These are phyloP conservation scores for Mucor sp. DNA, from an alignment of 371 early-diverging fungal species.

Conservation along the genomic window DNA sequence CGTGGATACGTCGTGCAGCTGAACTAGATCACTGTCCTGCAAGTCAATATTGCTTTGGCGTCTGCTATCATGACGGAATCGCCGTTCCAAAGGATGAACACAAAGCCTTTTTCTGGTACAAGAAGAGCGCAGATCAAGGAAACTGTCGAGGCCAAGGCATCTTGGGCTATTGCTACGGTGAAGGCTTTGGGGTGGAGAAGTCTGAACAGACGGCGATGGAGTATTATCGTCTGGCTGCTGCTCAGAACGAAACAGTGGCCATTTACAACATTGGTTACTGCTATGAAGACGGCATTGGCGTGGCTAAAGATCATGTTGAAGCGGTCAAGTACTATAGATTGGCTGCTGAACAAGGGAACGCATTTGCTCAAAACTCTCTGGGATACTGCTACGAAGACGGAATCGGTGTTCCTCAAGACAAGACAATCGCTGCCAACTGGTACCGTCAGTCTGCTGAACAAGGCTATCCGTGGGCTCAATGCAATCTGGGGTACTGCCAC, in stretches of 20 bases:
- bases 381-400: conserved; percentile 84
- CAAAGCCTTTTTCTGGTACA: conserved; percentile 67
- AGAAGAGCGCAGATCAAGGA: conserved; percentile 65
- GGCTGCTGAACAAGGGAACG: conserved; percentile 77
- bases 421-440: conserved; percentile 52
- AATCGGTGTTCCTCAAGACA: conserved; percentile 64
- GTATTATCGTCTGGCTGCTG: conserved; percentile 73
- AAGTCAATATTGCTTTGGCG: conserved; percentile 64
- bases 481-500: conserved; percentile 82
- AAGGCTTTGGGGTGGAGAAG: conserved; percentile 78
- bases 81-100: conserved; percentile 59
- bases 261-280: conserved; percentile 86
- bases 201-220: conserved; percentile 69
- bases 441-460: conserved; percentile 75
- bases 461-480: conserved; percentile 64
- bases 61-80: conserved; percentile 75
- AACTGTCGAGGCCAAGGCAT: conserved; percentile 71
- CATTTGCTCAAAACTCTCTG: conserved; percentile 81
- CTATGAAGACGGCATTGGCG: conserved; percentile 83
- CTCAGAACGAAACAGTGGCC: conserved; percentile 68
- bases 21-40: conserved; percentile 45
- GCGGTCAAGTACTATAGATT: conserved; percentile 78
- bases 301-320: conserved; percentile 60
- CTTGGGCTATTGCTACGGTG: conserved; percentile 75
- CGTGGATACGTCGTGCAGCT: conserved; percentile 65